A percentile compares a stretch with the other conserved stretches of the same genome.
Evolutionary conservation across 306 rosid species (phyloP).

Genomic region (Trifolium dubium): DNA sequence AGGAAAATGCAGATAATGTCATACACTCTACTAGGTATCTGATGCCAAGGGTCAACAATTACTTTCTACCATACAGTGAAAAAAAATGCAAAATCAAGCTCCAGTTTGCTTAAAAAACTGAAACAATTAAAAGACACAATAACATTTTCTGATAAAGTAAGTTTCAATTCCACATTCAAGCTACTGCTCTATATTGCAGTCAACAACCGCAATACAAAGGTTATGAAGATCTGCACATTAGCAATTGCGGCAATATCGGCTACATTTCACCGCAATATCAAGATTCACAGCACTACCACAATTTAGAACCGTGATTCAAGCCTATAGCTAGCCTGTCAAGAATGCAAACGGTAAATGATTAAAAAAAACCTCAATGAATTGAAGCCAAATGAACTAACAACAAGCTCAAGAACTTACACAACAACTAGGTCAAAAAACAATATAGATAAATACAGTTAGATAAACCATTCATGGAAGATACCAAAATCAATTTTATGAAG

Average conservation of each 20-base stretch:
- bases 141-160: background rate
- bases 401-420: background rate
- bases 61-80: background rate
- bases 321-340: background rate
- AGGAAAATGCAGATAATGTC: background rate
- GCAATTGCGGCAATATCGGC: background rate
- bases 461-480: background rate
- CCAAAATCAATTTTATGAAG: background rate
- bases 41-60: background rate
- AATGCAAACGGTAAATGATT: background rate
- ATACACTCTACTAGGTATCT: too few species aligned
- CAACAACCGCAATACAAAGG: background rate
- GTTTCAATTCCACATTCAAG: background rate
- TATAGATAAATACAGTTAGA: background rate
- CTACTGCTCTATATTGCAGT: background rate
- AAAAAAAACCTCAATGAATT: background rate
- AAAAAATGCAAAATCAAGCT: background rate
- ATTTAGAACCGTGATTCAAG: background rate
- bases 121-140: constrained; percentile 12
- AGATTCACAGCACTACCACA: too few species aligned
- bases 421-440: background rate
- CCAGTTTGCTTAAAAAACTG: constrained; percentile 1
- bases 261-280: background rate
- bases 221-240: background rate
- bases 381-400: background rate